These are phyloP conservation scores for Iris pallida DNA, from an alignment of 116 monocot genomes.

Conservation along the genomic window DNA sequence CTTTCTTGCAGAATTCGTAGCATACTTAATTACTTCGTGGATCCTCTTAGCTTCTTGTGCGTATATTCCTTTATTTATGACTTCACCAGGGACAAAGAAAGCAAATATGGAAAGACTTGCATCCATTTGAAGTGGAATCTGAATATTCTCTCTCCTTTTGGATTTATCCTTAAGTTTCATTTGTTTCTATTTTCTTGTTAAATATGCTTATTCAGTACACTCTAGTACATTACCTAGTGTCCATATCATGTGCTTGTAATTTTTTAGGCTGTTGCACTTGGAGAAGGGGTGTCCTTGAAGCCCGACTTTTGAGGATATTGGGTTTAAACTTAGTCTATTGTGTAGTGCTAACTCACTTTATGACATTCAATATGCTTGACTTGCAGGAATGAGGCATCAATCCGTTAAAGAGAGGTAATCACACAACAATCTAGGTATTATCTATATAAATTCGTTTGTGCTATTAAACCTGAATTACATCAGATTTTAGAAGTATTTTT, in stretches of 20 bases:
- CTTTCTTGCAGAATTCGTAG: background rate
- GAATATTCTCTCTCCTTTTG: background rate
- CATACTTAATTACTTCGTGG: too few relatives aligned
- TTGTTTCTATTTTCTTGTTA: background rate
- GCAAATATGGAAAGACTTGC: background rate
- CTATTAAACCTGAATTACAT: too few relatives aligned
- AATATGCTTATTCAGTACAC: background rate
- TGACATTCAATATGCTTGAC: slow-evolving; percentile 3
- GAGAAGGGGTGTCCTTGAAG: slow-evolving; percentile 50
- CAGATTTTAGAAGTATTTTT: too few relatives aligned
- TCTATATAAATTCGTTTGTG: too few relatives aligned
- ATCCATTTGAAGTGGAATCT: background rate
- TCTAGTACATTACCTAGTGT: background rate
- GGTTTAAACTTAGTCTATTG: background rate
- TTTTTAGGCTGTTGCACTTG: slow-evolving; percentile 62
- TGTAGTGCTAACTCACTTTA: background rate
- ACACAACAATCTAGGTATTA: too few relatives aligned
- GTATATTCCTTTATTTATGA: background rate
- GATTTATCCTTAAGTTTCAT: background rate
- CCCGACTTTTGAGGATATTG: slow-evolving; percentile 30
- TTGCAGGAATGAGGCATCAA: slow-evolving; percentile 88
- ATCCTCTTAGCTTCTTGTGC: background rate
- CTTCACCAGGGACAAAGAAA: background rate
- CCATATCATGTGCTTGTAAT: too few relatives aligned
- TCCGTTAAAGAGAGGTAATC: slow-evolving; percentile 86